Base-by-base conservation (phyloP, 768 basidiomycete species). In the Amanita polypyramis region DNA sequence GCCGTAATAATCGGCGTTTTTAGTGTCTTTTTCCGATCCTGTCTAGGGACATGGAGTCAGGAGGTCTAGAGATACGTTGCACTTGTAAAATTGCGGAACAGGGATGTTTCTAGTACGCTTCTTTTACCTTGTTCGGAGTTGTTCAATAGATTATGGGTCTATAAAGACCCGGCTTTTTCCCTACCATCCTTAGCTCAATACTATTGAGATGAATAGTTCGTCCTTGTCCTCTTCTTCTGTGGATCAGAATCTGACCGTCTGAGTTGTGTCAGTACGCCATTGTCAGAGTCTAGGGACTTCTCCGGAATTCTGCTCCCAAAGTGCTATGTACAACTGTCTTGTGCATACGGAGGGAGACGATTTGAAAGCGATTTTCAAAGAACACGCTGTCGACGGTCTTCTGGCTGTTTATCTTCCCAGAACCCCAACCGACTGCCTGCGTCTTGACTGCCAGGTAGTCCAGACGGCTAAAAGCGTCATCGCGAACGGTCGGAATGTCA, bases 261-360 rank as follows among this genome's bases (percentile, higher is more conserved):
- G 43, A 57, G 60, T 14, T 60, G 68, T 27, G 64, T 64, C 11
- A 63, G 64, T 4, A 63, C 67, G 1, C 67, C 69, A 1, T 62
- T 63, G 14, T 60, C 54, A 38, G 60, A 65, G 9, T 51, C 54
- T 17, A 11, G 19, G 2, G 20, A 23, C 3, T 17, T 32, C 30
- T 49, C 8, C 42, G 46, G 47, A 20, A 51, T 35, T 57, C 61
- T 6, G 20, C 37, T 10, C 60, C 47, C 38, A 3, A 33, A 30
- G 25, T 39, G 11, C 32, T 64, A 58, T 36, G 58, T 63, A 37
- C 59, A 59, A 33, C 46, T 66, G 45, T 47, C 56, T 25, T 48
- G 50, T 36, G 33, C 54, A 33, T 49, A n/a, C n/a, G n/a, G n/a
- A 39, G 23, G 42, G 63, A 19, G 39, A 54, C 3, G 39, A 56